Percentiles rank a stretch among this genome's conserved stretches.
These are phyloP conservation scores for Macrophomina tecta DNA, from an alignment of 2,329 filamentous ascomycete genomes.

Conservation along the genomic window DNA sequence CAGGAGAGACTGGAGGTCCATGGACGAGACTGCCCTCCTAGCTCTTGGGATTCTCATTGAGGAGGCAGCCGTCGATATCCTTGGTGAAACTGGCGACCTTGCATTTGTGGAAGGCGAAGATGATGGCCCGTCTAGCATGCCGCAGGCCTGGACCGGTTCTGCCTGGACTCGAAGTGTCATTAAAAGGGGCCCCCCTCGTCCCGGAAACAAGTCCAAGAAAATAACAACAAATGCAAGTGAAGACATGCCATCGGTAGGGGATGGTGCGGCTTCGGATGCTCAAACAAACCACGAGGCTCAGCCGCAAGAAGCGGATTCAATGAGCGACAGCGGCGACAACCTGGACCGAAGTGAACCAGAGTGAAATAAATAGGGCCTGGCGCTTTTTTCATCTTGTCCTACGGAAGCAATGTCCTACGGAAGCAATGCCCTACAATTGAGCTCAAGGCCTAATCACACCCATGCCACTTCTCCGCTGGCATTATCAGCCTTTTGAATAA, in stretches of 20 bases:
- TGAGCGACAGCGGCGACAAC: not conserved
- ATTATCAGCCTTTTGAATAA: not conserved
- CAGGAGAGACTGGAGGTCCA: slow-evolving; percentile 60
- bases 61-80: slow-evolving; percentile 66
- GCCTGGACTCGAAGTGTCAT: slow-evolving; percentile 23
- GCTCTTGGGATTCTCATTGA: slow-evolving; percentile 78
- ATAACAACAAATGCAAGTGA: not conserved
- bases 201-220: not conserved
- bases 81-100: slow-evolving; percentile 71
- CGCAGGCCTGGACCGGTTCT: not conserved
- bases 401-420: not conserved
- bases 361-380: not conserved
- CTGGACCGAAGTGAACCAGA: not conserved
- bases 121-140: not conserved
- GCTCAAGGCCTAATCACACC: no score
- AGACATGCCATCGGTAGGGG: not conserved
- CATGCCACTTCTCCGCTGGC: no score
- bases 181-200: not conserved
- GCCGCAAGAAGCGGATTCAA: not conserved
- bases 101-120: slow-evolving; percentile 69
- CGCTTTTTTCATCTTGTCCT: not conserved
- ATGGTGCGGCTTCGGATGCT: not conserved
- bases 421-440: no score
- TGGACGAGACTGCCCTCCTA: slow-evolving; percentile 80
- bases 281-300: not conserved